Evolutionary conservation across 257 asterid species (phyloP).

Genomic region (Solanum dulcamara): DNA sequence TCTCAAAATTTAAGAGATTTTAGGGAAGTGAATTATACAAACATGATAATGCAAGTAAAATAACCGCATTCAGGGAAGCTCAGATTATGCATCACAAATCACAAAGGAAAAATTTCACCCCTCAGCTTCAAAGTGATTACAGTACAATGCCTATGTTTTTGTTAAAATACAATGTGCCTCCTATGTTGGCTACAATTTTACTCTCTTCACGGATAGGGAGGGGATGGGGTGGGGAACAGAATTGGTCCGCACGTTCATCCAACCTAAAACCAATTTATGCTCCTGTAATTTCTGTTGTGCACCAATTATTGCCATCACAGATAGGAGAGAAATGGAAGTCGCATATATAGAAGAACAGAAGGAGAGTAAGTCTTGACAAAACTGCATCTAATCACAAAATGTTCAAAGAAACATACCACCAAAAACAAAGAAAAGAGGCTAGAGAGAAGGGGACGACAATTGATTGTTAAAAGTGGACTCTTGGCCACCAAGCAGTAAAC

Average conservation of each 20-base stretch:
- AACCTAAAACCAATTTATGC: not conserved
- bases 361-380: not conserved
- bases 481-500: not conserved
- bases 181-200: not conserved
- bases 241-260: not conserved
- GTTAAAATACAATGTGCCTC: not conserved
- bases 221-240: not conserved
- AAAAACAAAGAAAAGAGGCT: not conserved
- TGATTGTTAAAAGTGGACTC: not conserved
- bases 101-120: not conserved
- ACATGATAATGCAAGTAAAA: not conserved
- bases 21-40: not conserved
- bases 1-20: not conserved
- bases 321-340: not conserved
- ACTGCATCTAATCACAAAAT: not conserved
- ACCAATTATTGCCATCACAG: not conserved
- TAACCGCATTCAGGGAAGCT: not conserved
- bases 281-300: not conserved
- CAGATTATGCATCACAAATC: not conserved
- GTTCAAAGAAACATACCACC: not conserved
- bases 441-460: not conserved
- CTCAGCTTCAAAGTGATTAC: not conserved
- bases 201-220: not conserved
- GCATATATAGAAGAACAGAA: not conserved
- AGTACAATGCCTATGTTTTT: not conserved